Evolutionary conservation across 1,284 basidiomycete genomes (phyloP).

Genomic region (Trametes hirsuta): DNA sequence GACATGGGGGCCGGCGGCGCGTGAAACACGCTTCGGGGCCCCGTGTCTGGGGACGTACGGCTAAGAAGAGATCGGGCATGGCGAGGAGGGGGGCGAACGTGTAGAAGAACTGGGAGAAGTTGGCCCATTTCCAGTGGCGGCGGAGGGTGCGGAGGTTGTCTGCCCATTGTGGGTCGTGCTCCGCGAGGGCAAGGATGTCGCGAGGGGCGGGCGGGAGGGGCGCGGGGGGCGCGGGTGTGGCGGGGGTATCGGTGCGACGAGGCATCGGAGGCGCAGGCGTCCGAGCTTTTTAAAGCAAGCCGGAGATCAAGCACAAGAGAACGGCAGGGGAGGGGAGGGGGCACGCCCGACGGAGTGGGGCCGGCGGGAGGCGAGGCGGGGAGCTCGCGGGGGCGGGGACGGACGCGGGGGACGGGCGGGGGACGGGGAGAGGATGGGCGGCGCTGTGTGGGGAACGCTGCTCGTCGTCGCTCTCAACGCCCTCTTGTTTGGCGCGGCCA

Average conservation of each 20-base stretch:
- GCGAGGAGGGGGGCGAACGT: conserved; percentile 71
- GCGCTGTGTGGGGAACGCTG: conserved; percentile 8
- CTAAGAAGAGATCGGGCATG: conserved; percentile 64
- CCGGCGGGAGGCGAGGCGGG: no score
- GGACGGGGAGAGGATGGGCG: conserved; percentile 1
- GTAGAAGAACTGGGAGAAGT: conserved; percentile 80
- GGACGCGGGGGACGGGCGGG: conserved; percentile 2
- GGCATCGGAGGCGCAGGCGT: conserved; percentile 38
- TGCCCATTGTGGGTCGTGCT: conserved; percentile 36
- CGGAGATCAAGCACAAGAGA: conserved; percentile 24
- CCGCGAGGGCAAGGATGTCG: conserved; percentile 27
- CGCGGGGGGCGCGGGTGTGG: conserved; percentile 32
- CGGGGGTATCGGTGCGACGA: conserved; percentile 37
- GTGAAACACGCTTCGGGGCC: conserved; percentile 14
- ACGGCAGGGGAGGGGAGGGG: background rate
- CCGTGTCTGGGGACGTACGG: conserved; percentile 47
- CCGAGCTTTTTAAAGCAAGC: conserved; percentile 32
- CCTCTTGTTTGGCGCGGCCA: conserved; percentile 15
- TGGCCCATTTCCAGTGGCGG: conserved; percentile 83
- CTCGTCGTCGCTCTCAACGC: conserved; percentile 9
- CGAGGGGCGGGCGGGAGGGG: conserved; percentile 29
- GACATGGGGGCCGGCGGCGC: conserved; percentile 3
- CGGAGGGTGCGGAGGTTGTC: conserved; percentile 52
- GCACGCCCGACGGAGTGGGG: background rate
- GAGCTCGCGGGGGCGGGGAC: background rate